Percentiles rank a stretch among this genome's conserved stretches.
Conservation (phyloP, 1,284 basidiomycete species). For the Trichosporon coremiiforme region DNA sequence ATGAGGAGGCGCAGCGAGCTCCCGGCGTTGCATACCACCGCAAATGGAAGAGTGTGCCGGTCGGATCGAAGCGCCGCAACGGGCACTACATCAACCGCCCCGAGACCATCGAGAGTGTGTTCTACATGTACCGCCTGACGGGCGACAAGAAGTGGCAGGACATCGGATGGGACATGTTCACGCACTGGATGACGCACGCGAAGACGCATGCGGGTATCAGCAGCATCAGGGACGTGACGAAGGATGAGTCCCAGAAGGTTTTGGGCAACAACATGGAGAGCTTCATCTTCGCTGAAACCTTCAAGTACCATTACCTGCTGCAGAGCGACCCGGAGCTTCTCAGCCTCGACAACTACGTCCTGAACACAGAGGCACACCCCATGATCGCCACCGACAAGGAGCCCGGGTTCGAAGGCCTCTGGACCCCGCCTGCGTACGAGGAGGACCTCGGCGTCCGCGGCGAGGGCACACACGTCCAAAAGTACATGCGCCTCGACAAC, state of each 20-base stretch:
- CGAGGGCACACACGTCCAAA: slow-evolving; percentile 54
- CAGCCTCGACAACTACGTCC: slow-evolving; percentile 63
- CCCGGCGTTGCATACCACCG: slow-evolving; percentile 45
- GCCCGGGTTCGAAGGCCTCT: slow-evolving; percentile 46
- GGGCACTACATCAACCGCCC: slow-evolving; percentile 58
- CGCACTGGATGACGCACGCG: slow-evolving; percentile 59
- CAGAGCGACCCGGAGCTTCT: slow-evolving; percentile 61
- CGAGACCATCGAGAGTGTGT: slow-evolving; percentile 63
- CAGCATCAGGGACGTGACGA: slow-evolving; percentile 57
- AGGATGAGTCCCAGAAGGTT: slow-evolving; percentile 40
- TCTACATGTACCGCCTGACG: slow-evolving; percentile 61
- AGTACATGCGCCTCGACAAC: slow-evolving; percentile 41
- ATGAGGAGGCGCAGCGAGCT: slow-evolving; percentile 34
- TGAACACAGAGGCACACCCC: slow-evolving; percentile 60
- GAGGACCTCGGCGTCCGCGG: slow-evolving; percentile 45
- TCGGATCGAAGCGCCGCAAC: slow-evolving; percentile 43
- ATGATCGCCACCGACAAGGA: slow-evolving; percentile 46
- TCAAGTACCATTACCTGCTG: slow-evolving; percentile 60
- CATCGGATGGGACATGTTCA: slow-evolving; percentile 64
- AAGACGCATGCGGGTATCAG: slow-evolving; percentile 56
- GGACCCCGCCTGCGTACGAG: slow-evolving; percentile 33
- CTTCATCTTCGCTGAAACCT: slow-evolving; percentile 63
- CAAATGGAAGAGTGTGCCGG: slow-evolving; percentile 46
- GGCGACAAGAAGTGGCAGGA: slow-evolving; percentile 63
- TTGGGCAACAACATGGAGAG: slow-evolving; percentile 58